Evolutionary conservation across 2,329 filamentous ascomycete genomes (phyloP).

Genomic region (Fulvia fulva): DNA sequence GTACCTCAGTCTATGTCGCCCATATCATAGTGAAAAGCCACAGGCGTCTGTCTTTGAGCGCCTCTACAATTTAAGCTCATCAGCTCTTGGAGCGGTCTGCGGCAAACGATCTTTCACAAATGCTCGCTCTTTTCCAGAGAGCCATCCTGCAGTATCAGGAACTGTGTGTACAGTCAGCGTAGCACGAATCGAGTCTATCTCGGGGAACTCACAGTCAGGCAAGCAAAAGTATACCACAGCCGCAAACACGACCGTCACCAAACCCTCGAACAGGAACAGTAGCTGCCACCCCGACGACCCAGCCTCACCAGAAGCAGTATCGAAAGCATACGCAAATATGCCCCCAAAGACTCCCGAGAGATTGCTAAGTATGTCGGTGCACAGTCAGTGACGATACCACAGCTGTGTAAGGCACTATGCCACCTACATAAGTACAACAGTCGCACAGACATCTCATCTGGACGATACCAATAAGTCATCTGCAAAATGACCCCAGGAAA

Average conservation of each 20-base stretch:
- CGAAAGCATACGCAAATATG: background rate
- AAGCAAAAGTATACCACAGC: slow-evolving; percentile 51
- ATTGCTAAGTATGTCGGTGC: background rate
- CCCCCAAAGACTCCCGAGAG: background rate
- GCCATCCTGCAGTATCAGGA: slow-evolving; percentile 34
- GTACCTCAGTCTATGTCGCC: slow-evolving; percentile 48
- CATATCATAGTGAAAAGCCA: slow-evolving; percentile 48
- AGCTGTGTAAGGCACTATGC: too few relatives aligned
- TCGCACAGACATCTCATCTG: slow-evolving; percentile 42
- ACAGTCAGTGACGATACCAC: too few relatives aligned
- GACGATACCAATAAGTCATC: slow-evolving; percentile 44
- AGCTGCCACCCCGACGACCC: background rate
- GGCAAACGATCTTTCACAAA: slow-evolving; percentile 48
- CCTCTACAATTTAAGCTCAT: slow-evolving; percentile 38
- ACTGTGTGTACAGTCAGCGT: background rate
- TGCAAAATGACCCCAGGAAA: slow-evolving; percentile 10
- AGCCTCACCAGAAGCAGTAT: background rate
- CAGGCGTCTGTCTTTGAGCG: slow-evolving; percentile 40
- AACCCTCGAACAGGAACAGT: slow-evolving; percentile 37
- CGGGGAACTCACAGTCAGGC: slow-evolving; percentile 44
- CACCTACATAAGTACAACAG: background rate
- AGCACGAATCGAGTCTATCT: too few relatives aligned
- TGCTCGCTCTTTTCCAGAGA: slow-evolving; percentile 42
- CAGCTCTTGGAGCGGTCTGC: slow-evolving; percentile 40
- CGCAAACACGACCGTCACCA: slow-evolving; percentile 46